Percentiles rank a stretch among this genome's conserved stretches.
Evolutionary conservation across 345 rosid species (phyloP).

Genomic region (Eucalyptus regnans): DNA sequence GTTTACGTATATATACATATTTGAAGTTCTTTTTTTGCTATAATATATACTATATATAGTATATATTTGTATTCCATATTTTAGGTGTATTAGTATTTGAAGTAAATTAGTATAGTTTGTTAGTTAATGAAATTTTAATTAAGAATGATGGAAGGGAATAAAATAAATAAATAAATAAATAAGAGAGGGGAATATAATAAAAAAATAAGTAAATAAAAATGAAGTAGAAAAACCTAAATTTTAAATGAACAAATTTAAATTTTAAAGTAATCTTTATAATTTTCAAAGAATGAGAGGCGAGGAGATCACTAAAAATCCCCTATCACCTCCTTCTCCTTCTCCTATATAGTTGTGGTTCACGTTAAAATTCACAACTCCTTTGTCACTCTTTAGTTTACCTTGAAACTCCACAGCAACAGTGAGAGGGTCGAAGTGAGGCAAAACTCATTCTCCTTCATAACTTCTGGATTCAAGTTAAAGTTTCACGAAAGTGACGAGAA

Average conservation of each 20-base stretch:
- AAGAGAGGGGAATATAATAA: not conserved
- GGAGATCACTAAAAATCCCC: not conserved
- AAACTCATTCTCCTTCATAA: not conserved
- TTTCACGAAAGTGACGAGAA: not conserved
- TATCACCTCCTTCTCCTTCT: not conserved
- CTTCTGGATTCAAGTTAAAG: not conserved
- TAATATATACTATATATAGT: not conserved
- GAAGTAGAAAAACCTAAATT: not conserved
- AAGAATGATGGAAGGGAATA: not conserved
- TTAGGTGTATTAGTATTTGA: not conserved
- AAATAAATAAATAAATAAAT: not conserved
- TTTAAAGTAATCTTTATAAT: not conserved
- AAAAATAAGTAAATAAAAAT: not conserved
- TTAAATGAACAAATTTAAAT: not conserved
- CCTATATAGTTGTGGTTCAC: not conserved
- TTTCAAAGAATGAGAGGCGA: not conserved
- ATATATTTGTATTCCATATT: not conserved
- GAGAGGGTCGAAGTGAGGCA: not conserved
- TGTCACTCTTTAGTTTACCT: not conserved
- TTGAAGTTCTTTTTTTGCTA: not conserved
- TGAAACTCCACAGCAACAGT: not conserved
- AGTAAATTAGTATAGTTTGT: not conserved
- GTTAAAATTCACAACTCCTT: not conserved
- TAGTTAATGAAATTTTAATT: not conserved
- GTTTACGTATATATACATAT: not conserved